Conservation (phyloP, 2,329 filamentous ascomycete genomes). For the Epichloe baconii region DNA sequence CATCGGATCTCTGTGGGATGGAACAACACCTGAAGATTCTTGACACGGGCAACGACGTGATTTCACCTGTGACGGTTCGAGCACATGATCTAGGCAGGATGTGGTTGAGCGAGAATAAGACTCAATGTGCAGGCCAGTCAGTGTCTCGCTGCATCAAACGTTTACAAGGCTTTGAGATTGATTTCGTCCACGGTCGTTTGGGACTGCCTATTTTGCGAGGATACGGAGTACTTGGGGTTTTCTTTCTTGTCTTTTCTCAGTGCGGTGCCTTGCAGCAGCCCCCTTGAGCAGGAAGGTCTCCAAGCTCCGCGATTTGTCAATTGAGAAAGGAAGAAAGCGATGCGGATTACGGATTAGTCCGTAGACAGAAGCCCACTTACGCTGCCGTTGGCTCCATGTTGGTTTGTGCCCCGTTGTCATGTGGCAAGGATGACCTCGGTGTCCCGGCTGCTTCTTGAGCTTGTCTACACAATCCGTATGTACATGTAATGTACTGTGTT, state of each 20-base stretch:
- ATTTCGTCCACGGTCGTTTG: not conserved
- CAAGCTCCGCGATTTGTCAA: not conserved
- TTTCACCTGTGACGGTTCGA: not conserved
- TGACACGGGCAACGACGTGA: not conserved
- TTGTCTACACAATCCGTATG: no score
- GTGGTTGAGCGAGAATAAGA: not conserved
- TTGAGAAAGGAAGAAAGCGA: not conserved
- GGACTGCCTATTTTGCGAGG: not conserved
- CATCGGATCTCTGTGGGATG: not conserved
- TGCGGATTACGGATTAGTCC: no score
- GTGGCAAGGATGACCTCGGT: no score
- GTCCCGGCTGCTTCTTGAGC: no score
- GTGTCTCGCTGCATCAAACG: not conserved
- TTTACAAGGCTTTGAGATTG: not conserved
- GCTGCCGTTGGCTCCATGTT: no score
- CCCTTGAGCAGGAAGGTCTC: not conserved
- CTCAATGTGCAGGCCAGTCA: not conserved
- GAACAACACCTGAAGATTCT: not conserved
- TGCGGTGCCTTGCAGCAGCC: slow-evolving; percentile 3
- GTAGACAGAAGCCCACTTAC: no score
- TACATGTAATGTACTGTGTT: no score
- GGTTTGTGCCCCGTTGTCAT: no score
- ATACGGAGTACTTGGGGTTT: no score
- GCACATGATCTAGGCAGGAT: not conserved
- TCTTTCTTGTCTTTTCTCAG: not conserved